Evolutionary conservation across 768 basidiomycete species (phyloP).

Genomic region (Boletus rubescentipes): DNA sequence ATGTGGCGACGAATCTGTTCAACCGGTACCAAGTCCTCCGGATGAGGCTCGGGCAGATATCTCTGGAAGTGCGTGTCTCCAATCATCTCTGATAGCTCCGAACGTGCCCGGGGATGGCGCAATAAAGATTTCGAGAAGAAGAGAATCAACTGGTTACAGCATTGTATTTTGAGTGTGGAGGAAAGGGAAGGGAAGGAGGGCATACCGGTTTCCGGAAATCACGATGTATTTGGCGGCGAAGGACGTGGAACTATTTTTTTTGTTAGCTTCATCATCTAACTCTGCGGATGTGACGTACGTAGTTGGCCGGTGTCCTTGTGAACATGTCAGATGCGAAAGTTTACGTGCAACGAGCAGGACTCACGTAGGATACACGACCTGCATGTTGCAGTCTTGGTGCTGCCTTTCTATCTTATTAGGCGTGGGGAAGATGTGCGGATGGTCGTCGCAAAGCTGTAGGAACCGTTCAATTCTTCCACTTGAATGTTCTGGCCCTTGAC

Average conservation of each 20-base stretch:
- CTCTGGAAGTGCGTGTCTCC: slow-evolving; percentile 91
- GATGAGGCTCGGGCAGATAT: slow-evolving; percentile 83
- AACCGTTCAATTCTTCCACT: slow-evolving; percentile 94
- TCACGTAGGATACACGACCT: slow-evolving; percentile 95
- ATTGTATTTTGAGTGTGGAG: not conserved
- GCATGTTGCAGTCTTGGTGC: slow-evolving; percentile 99
- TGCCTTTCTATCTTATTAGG: slow-evolving; percentile 89
- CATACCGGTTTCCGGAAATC: slow-evolving; percentile 96
- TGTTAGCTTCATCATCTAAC: slow-evolving; percentile 10
- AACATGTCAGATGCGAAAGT: slow-evolving; percentile 8
- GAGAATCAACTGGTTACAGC: slow-evolving; percentile 61
- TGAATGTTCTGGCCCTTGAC: slow-evolving; percentile 98
- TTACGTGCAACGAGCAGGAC: slow-evolving; percentile 27
- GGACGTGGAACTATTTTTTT: slow-evolving; percentile 80
- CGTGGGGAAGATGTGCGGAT: slow-evolving; percentile 87
- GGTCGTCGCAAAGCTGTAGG: slow-evolving; percentile 97
- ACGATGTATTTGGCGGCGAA: slow-evolving; percentile 94
- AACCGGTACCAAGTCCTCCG: slow-evolving; percentile 68
- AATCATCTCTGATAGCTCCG: slow-evolving; percentile 82
- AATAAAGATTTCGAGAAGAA: slow-evolving; percentile 98
- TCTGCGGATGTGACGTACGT: slow-evolving; percentile 41
- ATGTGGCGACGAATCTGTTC: slow-evolving; percentile 92
- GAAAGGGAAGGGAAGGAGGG: not conserved
- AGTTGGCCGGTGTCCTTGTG: slow-evolving; percentile 89
- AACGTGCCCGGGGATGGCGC: slow-evolving; percentile 91